Percentiles rank a stretch among this genome's conserved stretches.
phyloP scores from a whole-genome alignment of 345 rosid species.

The Erodium maritimum region DNA sequence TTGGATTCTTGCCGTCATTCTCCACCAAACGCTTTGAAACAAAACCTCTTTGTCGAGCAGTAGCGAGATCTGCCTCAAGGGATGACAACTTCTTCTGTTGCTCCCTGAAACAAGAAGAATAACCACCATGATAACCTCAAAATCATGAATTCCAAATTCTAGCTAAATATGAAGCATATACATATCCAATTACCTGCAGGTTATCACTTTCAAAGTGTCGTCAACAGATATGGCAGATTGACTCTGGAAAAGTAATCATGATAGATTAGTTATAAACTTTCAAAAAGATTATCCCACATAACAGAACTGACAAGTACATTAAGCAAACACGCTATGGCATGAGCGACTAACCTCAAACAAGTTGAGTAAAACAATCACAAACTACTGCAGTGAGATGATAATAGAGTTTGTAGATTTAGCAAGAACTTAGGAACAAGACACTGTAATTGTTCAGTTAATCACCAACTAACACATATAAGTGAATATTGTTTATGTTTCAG shows the following conservation, averaged over 20 bases:
- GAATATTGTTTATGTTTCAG: not conserved
- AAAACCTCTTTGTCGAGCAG: conserved; percentile 31
- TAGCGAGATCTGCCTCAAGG: conserved; percentile 33
- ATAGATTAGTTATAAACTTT: not conserved
- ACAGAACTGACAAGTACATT: not conserved
- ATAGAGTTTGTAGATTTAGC: not conserved
- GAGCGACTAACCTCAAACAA: not conserved
- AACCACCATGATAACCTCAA: conserved; percentile 1
- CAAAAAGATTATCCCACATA: not conserved
- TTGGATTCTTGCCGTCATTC: conserved; percentile 11
- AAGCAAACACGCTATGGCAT: not conserved
- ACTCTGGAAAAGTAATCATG: conserved; percentile 21
- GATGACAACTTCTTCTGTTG: conserved; percentile 29
- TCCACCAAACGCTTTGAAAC: conserved; percentile 14
- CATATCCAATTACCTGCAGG: conserved; percentile 27
- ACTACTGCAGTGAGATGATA: not conserved
- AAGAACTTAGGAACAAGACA: not conserved
- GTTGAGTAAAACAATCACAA: not conserved
- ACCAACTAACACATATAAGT: not conserved
- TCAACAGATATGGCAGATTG: conserved; percentile 33
- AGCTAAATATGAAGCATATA: not conserved
- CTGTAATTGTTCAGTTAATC: not conserved
- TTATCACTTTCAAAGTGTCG: conserved; percentile 34
- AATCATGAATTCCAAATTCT: not conserved
- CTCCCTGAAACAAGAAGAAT: conserved; percentile 22